Percentiles rank a stretch among this genome's conserved stretches.
Conservation (phyloP, 2,329 filamentous ascomycete genomes). For the Trichophyton mentagrophytes region DNA sequence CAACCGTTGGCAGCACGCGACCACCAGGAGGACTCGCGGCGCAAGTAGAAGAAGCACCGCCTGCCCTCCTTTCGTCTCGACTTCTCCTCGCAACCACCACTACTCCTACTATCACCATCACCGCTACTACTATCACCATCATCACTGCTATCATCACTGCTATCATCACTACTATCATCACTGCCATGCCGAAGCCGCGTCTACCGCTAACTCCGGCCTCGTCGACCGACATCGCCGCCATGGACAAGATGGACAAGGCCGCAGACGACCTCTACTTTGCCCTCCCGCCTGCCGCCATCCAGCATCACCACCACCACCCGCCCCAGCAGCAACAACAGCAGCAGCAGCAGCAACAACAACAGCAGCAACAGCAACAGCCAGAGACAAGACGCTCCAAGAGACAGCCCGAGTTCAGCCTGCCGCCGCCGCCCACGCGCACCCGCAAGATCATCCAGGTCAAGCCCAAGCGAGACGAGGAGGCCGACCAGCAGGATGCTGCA, state of each 20-base stretch:
- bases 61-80: neutral
- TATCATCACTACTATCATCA: neutral
- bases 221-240: conserved; percentile 62
- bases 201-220: conserved; percentile 66
- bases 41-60: neutral
- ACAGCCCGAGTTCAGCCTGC: conserved; percentile 55
- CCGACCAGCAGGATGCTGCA: conserved; percentile 8
- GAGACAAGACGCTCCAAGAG: conserved; percentile 29
- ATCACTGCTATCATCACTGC: too few relatives aligned
- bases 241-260: conserved; percentile 14
- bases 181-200: conserved; percentile 46
- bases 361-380: conserved; percentile 22
- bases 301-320: neutral
- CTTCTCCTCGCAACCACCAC: too few relatives aligned
- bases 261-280: conserved; percentile 55
- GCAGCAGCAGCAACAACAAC: neutral
- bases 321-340: neutral
- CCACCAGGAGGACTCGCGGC: conserved; percentile 6
- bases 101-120: too few relatives aligned
- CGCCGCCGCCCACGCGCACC: conserved; percentile 79
- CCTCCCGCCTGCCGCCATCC: conserved; percentile 55
- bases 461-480: conserved; percentile 37
- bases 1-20: conserved; percentile 16
- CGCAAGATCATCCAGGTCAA: conserved; percentile 99
- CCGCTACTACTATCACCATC: too few relatives aligned